phyloP scores from a whole-genome alignment of 1,284 basidiomycete genomes.

The Trametes pubescens region DNA sequence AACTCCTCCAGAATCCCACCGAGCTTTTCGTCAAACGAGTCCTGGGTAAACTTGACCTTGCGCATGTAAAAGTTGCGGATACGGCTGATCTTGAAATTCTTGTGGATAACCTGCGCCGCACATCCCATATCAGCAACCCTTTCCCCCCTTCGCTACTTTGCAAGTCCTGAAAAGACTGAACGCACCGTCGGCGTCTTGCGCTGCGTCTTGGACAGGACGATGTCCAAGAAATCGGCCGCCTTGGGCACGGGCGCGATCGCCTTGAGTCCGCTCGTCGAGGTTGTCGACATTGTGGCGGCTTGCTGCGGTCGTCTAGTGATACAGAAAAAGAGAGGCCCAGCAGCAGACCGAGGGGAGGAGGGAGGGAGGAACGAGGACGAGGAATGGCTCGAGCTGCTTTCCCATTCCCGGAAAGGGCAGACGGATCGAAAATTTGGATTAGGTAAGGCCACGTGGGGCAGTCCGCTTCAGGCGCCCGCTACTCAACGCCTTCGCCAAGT shows the following conservation, averaged over 20 bases:
- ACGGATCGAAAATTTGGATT: conserved; percentile 34
- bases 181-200: conserved; percentile 95
- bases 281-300: conserved; percentile 73
- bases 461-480: not conserved
- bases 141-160: not conserved
- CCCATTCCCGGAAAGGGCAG: conserved; percentile 18
- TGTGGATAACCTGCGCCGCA: conserved; percentile 82
- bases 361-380: not conserved
- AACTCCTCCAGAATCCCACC: conserved; percentile 95
- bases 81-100: conserved; percentile 99
- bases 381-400: conserved; percentile 3
- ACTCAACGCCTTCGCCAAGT: not conserved
- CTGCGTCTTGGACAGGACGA: conserved; percentile 93
- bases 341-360: not conserved
- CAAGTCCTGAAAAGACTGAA: conserved; percentile 5
- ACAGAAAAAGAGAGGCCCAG: conserved; percentile 4
- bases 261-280: conserved; percentile 89
- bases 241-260: conserved; percentile 97
- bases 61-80: conserved; percentile 98
- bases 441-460: conserved; percentile 21
- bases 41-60: conserved; percentile 99
- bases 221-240: conserved; percentile 94
- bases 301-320: conserved; percentile 9
- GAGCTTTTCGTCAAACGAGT: conserved; percentile 97
- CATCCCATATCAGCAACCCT: conserved; percentile 2